Conservation (phyloP, 140 eudicot genomes). For the Cichorium intybus region DNA sequence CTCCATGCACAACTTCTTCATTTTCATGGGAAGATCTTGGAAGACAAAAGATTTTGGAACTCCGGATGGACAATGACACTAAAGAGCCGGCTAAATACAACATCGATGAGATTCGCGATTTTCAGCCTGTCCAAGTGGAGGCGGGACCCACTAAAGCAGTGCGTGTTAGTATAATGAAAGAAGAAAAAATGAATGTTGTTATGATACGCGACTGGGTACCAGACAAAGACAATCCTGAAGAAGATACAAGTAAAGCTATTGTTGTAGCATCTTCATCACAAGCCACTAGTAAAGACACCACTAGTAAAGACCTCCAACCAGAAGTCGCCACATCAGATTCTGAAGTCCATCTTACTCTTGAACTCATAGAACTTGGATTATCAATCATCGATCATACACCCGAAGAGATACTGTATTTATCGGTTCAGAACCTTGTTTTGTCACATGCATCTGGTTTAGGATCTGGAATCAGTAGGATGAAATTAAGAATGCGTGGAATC, state of each 20-base stretch:
- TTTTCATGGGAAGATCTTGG: conserved; percentile 99
- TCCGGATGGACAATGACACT: conserved; percentile 64
- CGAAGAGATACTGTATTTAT: conserved; percentile 89
- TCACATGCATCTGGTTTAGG: conserved; percentile 94
- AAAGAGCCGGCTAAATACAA: conserved; percentile 53
- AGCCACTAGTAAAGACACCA: conserved; percentile 32
- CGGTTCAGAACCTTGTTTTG: conserved; percentile 75
- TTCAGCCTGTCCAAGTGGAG: conserved; percentile 52
- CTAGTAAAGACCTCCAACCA: conserved; percentile 41
- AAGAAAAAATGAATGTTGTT: conserved; percentile 81
- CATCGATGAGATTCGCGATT: conserved; percentile 86
- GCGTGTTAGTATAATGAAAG: conserved; percentile 67
- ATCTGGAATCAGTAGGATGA: conserved; percentile 89
- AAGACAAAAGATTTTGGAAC: conserved; percentile 66
- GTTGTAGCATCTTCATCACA: conserved; percentile 31
- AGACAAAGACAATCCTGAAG: conserved; percentile 34
- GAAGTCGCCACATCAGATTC: conserved; percentile 41
- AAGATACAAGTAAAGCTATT: conserved; percentile 13
- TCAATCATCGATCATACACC: conserved; percentile 98
- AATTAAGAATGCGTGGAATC: conserved; percentile 94
- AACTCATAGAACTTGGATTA: conserved; percentile 84
- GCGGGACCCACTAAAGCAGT: conserved; percentile 66
- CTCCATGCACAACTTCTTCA: conserved; percentile 72
- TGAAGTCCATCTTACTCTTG: conserved; percentile 87
- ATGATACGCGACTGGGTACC: conserved; percentile 87